These are phyloP conservation scores for Candida insectalens DNA, from an alignment of 805 yeast genomes.

Conservation along the genomic window DNA sequence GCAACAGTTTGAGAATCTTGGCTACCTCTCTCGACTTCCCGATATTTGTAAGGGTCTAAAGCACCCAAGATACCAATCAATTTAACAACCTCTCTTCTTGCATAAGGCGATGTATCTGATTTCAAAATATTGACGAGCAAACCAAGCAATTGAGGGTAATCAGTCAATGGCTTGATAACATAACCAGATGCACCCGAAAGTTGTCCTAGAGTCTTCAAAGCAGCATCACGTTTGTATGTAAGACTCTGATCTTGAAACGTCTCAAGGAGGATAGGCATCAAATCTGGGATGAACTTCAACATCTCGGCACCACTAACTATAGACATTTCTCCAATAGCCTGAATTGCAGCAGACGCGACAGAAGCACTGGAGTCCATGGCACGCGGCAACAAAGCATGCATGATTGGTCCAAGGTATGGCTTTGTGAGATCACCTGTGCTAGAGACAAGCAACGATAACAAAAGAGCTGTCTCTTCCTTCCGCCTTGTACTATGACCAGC, in stretches of 20 bases:
- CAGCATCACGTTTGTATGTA: slow-evolving; percentile 81
- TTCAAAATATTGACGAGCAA: slow-evolving; percentile 73
- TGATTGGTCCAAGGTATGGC: slow-evolving; percentile 88
- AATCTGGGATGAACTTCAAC: slow-evolving; percentile 54
- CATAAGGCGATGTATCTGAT: slow-evolving; percentile 63
- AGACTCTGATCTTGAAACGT: slow-evolving; percentile 90
- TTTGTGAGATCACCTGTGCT: slow-evolving; percentile 75
- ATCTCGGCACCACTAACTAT: slow-evolving; percentile 84
- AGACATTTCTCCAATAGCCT: slow-evolving; percentile 83
- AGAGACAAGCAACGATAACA: slow-evolving; percentile 63
- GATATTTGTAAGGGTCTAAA: slow-evolving; percentile 88
- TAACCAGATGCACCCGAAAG: slow-evolving; percentile 86
- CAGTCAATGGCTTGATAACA: slow-evolving; percentile 86
- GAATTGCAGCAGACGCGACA: slow-evolving; percentile 78
- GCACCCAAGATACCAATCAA: slow-evolving; percentile 93
- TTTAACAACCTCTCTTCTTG: slow-evolving; percentile 82
- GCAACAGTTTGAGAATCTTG: slow-evolving; percentile 30
- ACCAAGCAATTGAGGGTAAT: slow-evolving; percentile 82
- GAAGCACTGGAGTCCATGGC: slow-evolving; percentile 64
- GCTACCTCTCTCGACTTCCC: slow-evolving; percentile 68
- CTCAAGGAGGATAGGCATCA: slow-evolving; percentile 83
- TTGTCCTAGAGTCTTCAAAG: slow-evolving; percentile 80
- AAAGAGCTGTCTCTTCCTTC: slow-evolving; percentile 78
- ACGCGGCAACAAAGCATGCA: slow-evolving; percentile 72
- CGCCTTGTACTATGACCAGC: slow-evolving; percentile 60